Base-by-base conservation (phyloP, 2,329 filamentous ascomycete genomes). In the Monascus ruber region DNA sequence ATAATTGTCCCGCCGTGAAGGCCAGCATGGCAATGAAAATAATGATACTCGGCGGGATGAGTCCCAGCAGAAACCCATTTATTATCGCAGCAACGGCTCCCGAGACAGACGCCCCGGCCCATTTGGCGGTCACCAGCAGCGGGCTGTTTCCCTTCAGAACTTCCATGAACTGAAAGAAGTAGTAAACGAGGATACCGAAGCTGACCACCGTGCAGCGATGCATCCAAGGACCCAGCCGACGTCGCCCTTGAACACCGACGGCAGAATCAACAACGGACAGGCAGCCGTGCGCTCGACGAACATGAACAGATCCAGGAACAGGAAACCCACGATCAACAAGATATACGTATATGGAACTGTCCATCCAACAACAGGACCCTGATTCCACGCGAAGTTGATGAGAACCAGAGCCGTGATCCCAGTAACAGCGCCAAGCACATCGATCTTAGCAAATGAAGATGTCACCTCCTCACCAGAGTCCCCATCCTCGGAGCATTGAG, bases 361-460 rank as follows among this genome's bases (percentile, higher is more conserved):
- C 79, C 79, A 83, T 2, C 76, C 76, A 1, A 69, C 72, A 0
- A 74, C 63, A 0, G 75, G 70, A 0, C 73, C 77, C 51, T 83
- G 77, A 42, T 79, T 82, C 75, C 76, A 81, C 0, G 77, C 74
- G 47, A 83, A 76, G 52, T 81, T 81, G 58, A 83, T 69, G 11
- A 83, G 62, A 0, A 80, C 64, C 24, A 83, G 60, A 0, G 70
- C 71, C 0, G 64, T 61, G 17, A 81, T 65, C 1, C 78, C 77
- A 1, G 62, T 54, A 5, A 54, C 43, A 3, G 63, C 61, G 11
- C 68, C 69, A 2, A 60, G 49, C 6, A 64, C 45, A 44, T 73
- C 69, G 6, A 59, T 38, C 9, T 46, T 42, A 31, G 24, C 33
- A 27, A 9, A 40, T 31, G 29, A 41, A 43, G 5, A 71, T 51